Conservation (phyloP, 345 rosid species). For the Melaleuca quinquenervia region DNA sequence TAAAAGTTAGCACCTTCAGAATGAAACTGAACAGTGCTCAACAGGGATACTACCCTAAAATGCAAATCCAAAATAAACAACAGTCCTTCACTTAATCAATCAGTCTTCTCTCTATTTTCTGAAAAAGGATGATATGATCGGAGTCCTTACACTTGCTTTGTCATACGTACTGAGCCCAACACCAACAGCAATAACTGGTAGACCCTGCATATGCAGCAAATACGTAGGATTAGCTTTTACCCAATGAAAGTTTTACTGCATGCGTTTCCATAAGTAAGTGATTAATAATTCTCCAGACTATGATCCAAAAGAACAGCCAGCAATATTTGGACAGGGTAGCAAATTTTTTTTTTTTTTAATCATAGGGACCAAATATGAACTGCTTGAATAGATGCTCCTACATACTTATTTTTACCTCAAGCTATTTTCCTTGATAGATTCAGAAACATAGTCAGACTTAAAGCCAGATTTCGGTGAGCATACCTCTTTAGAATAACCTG, state of each 20-base stretch:
- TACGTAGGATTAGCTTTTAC: neutral
- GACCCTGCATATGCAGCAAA: slow-evolving; percentile 46
- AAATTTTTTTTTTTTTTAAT: neutral
- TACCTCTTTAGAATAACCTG: slow-evolving; percentile 95
- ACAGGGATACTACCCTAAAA: neutral
- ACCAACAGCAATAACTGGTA: slow-evolving; percentile 81
- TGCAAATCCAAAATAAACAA: neutral
- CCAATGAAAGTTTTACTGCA: neutral
- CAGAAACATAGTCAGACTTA: neutral
- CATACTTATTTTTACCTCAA: neutral
- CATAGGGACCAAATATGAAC: neutral
- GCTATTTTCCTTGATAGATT: neutral
- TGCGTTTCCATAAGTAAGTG: neutral
- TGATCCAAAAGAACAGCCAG: neutral
- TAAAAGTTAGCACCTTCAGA: neutral
- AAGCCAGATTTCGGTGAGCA: neutral
- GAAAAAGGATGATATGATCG: neutral
- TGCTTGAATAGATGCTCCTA: neutral
- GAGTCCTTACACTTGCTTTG: slow-evolving; percentile 77
- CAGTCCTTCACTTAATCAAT: neutral
- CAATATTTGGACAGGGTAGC: neutral
- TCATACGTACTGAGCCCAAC: slow-evolving; percentile 91
- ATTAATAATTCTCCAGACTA: neutral
- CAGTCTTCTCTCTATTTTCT: neutral
- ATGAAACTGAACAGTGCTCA: neutral